phyloP scores from a whole-genome alignment of 371 early-diverging fungal genomes.

The Circinella minor region DNA sequence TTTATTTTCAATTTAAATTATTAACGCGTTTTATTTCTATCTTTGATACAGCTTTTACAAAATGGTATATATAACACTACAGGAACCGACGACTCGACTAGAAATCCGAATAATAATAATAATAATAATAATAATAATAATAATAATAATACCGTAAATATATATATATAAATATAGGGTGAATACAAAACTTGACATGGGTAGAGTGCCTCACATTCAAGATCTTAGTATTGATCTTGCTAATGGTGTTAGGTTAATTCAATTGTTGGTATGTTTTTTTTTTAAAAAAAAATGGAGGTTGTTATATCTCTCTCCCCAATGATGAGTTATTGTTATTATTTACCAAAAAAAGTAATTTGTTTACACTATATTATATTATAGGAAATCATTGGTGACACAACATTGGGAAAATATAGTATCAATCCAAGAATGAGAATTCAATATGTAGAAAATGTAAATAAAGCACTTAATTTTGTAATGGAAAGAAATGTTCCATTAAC shows the following conservation, averaged over 20 bases:
- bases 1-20: not conserved
- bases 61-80: conserved; percentile 57
- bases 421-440: conserved; percentile 92
- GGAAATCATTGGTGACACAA: conserved; percentile 86
- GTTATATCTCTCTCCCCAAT: too few relatives aligned
- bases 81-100: not conserved
- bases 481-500: conserved; percentile 85
- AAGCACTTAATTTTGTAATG: conserved; percentile 91
- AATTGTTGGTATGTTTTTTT: conserved; percentile 75
- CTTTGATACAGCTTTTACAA: conserved; percentile 87
- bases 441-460: conserved; percentile 96
- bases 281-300: not conserved
- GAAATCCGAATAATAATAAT: not conserved
- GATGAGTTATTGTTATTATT: not conserved
- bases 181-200: conserved; percentile 83
- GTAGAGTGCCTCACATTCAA: conserved; percentile 63
- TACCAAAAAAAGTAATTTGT: conserved; percentile 16
- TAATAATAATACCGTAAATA: too few relatives aligned
- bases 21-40: conserved; percentile 1
- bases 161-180: conserved; percentile 82
- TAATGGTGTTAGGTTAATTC: conserved; percentile 86
- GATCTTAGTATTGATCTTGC: conserved; percentile 76
- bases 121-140: not conserved
- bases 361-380: conserved; percentile 23
- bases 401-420: conserved; percentile 81